Evolutionary conservation across 352 stramenopile species (phyloP).

Genomic region (Phytophthora meadii): DNA sequence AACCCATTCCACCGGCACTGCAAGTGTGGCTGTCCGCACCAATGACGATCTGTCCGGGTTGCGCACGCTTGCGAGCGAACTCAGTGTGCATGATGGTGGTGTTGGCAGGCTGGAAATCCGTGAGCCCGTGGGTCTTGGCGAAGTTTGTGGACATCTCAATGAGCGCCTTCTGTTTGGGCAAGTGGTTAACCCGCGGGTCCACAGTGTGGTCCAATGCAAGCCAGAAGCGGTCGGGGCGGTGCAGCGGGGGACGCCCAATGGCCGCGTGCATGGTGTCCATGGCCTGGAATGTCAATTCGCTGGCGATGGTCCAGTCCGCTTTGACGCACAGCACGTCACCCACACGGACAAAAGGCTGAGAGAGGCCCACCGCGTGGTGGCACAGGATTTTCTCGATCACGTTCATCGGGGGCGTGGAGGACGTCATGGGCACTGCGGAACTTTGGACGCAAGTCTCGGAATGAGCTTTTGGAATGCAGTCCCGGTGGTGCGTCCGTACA

Average conservation of each 20-base stretch:
- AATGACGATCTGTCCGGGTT: constrained; percentile 87
- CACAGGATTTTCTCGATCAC: constrained; percentile 89
- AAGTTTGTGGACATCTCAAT: constrained; percentile 86
- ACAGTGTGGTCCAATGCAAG: constrained; percentile 84
- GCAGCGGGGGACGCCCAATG: constrained; percentile 73
- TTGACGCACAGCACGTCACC: constrained; percentile 83
- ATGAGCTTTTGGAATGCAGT: constrained; percentile 20
- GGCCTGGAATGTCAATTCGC: constrained; percentile 82
- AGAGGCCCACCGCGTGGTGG: constrained; percentile 44
- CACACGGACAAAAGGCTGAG: constrained; percentile 54
- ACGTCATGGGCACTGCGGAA: constrained; percentile 56
- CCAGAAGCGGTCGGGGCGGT: constrained; percentile 87
- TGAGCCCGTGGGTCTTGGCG: constrained; percentile 70
- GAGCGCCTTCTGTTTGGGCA: constrained; percentile 80
- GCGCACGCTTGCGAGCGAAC: constrained; percentile 80
- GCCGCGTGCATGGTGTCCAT: constrained; percentile 85
- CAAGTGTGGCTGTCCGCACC: constrained; percentile 82
- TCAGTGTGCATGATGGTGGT: constrained; percentile 90
- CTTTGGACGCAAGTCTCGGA: constrained; percentile 42
- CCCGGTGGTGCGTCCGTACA: constrained; percentile 29
- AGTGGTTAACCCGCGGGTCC: constrained; percentile 79
- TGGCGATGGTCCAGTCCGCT: constrained; percentile 83
- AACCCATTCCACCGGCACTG: constrained; percentile 76
- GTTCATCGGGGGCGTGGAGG: constrained; percentile 68
- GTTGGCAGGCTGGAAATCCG: constrained; percentile 84